Percentiles rank a stretch among this genome's conserved stretches.
These are phyloP conservation scores for Botryotinia calthae DNA, from an alignment of 2,329 filamentous ascomycete genomes.

Conservation along the genomic window DNA sequence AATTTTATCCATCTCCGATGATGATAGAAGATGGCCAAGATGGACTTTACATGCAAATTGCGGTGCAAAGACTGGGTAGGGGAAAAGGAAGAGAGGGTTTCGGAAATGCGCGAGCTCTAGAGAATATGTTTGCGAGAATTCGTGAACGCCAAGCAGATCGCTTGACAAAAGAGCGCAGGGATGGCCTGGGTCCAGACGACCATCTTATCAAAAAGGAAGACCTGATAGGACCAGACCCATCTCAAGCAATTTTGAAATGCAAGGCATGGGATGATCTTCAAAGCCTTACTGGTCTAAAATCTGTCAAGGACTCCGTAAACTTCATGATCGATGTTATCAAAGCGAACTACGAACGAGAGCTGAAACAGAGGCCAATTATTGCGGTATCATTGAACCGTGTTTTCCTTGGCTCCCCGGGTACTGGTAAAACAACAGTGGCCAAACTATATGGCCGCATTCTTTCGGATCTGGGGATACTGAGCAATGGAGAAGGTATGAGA, in stretches of 20 bases:
- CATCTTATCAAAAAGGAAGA: slow-evolving; percentile 63
- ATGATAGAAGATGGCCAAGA: slow-evolving; percentile 54
- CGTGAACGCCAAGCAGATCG: slow-evolving; percentile 57
- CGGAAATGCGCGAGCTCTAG: slow-evolving; percentile 67
- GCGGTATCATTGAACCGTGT: slow-evolving; percentile 65
- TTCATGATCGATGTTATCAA: slow-evolving; percentile 59
- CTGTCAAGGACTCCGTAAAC: slow-evolving; percentile 61
- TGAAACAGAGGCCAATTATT: slow-evolving; percentile 57
- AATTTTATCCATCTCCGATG: slow-evolving; percentile 55
- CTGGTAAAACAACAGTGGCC: slow-evolving; percentile 73
- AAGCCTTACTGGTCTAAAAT: slow-evolving; percentile 54
- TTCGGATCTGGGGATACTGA: slow-evolving; percentile 63
- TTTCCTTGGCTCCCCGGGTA: slow-evolving; percentile 70
- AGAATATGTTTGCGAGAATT: slow-evolving; percentile 59
- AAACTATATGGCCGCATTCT: slow-evolving; percentile 70
- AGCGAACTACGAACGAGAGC: slow-evolving; percentile 64
- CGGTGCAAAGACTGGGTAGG: slow-evolving; percentile 57
- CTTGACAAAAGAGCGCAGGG: slow-evolving; percentile 47
- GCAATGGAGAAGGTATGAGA: slow-evolving; percentile 60
- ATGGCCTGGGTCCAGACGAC: slow-evolving; percentile 49
- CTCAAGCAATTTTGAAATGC: slow-evolving; percentile 49
- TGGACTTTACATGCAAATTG: slow-evolving; percentile 65
- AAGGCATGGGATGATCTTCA: slow-evolving; percentile 58
- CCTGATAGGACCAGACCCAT: slow-evolving; percentile 67
- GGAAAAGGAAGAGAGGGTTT: slow-evolving; percentile 65